A percentile compares a stretch with the other conserved stretches of the same genome.
Conservation (phyloP, 208 protist genomes). For the Crithidia thermophila region DNA sequence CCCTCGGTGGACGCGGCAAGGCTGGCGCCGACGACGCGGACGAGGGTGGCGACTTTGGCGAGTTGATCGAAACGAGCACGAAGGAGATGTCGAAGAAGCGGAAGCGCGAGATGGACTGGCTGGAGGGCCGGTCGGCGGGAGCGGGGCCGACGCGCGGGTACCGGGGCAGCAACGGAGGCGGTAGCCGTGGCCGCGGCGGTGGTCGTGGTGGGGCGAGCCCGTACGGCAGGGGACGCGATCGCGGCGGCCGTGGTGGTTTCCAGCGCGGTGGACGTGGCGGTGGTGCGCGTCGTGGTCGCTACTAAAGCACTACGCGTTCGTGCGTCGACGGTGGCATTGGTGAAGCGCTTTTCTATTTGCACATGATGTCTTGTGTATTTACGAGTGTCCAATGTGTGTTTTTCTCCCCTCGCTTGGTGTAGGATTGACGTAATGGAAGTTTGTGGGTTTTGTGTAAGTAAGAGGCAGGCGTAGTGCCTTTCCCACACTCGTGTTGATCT, state of each 20-base stretch:
- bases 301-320: no score
- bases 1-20: conserved; percentile 34
- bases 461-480: no score
- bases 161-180: conserved; percentile 15
- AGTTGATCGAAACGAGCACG: conserved; percentile 70
- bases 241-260: conserved; percentile 15
- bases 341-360: no score
- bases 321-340: no score
- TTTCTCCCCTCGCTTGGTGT: no score
- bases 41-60: conserved; percentile 84
- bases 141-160: neutral
- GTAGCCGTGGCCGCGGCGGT: conserved; percentile 13
- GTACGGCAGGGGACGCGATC: conserved; percentile 30
- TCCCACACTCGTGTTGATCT: no score
- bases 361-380: no score
- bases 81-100: conserved; percentile 72
- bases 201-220: conserved; percentile 18
- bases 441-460: no score
- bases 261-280: conserved; percentile 21
- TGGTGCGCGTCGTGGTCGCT: conserved; percentile 27
- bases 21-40: conserved; percentile 31
- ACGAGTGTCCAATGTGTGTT: no score
- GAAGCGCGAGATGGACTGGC: conserved; percentile 69
- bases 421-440: no score
- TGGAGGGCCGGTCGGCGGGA: conserved; percentile 50